Conservation (phyloP, 306 rosid species). For the Ziziphus jujuba region DNA sequence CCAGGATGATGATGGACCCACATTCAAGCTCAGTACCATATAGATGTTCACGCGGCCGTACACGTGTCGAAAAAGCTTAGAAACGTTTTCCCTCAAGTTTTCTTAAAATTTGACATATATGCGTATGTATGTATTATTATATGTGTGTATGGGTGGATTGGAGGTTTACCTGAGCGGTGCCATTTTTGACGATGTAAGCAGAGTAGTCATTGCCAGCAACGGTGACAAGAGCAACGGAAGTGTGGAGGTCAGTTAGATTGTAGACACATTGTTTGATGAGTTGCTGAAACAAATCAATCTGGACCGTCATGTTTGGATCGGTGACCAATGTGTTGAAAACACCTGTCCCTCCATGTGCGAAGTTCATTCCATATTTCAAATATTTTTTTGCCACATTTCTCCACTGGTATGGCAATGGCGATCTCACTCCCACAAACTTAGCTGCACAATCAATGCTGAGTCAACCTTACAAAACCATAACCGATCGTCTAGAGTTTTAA, state of each 20-base stretch:
- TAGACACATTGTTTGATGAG: slow-evolving; percentile 35
- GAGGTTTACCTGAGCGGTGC: slow-evolving; percentile 46
- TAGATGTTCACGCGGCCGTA: too few species aligned
- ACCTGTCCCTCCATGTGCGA: slow-evolving; percentile 86
- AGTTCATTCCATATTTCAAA: slow-evolving; percentile 75
- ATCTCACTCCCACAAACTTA: slow-evolving; percentile 54
- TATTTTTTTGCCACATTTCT: slow-evolving; percentile 40
- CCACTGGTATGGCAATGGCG: slow-evolving; percentile 76
- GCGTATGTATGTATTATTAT: too few species aligned
- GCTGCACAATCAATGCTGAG: slow-evolving; percentile 34
- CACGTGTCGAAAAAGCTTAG: too few species aligned
- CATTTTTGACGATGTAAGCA: slow-evolving; percentile 33
- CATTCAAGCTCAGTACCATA: too few species aligned
- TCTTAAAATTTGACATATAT: too few species aligned
- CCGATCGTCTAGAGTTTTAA: too few species aligned
- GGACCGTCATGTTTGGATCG: slow-evolving; percentile 81
- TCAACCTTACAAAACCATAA: too few species aligned
- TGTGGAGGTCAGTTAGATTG: slow-evolving; percentile 35
- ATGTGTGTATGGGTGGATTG: background rate
- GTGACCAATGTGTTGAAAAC: slow-evolving; percentile 54
- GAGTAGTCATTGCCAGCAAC: slow-evolving; percentile 80
- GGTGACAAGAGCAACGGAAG: slow-evolving; percentile 68
- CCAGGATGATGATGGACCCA: too few species aligned
- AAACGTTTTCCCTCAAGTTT: too few species aligned
- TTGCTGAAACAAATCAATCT: slow-evolving; percentile 52